A percentile compares a stretch with the other conserved stretches of the same genome.
phyloP scores from a whole-genome alignment of 1,139 yeast species.

The Scheffersomyces cryptocercus region DNA sequence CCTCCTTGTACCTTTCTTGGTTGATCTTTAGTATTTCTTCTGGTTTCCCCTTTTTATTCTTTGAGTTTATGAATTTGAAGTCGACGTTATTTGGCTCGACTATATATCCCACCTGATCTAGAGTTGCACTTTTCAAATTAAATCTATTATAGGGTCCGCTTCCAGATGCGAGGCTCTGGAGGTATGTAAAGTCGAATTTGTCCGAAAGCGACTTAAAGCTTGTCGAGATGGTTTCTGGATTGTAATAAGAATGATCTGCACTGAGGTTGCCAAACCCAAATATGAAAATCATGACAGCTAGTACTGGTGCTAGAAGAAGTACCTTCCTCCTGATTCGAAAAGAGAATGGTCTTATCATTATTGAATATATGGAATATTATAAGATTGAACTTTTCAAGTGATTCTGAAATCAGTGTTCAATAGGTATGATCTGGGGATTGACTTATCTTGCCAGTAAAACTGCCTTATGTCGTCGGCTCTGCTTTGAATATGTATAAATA shows the following conservation, averaged over 20 bases:
- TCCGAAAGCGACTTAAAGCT: constrained; percentile 10
- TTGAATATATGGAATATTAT: background rate
- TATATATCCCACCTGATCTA: constrained; percentile 9
- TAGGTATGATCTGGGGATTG: too few relatives aligned
- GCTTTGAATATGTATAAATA: too few relatives aligned
- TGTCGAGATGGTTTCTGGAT: constrained; percentile 1
- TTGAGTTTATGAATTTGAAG: constrained; percentile 34
- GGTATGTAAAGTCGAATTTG: constrained; percentile 13
- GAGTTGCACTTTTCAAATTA: constrained; percentile 1
- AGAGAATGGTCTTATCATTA: constrained; percentile 19
- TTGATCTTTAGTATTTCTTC: constrained; percentile 36
- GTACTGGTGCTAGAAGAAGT: constrained; percentile 6
- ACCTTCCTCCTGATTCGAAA: constrained; percentile 12
- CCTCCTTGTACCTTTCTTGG: constrained; percentile 28
- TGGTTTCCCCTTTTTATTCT: constrained; percentile 25
- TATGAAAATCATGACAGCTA: constrained; percentile 11
- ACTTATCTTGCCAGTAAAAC: background rate
- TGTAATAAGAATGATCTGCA: constrained; percentile 1
- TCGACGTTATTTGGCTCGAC: constrained; percentile 28
- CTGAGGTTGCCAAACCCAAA: constrained; percentile 4
- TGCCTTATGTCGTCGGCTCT: background rate
- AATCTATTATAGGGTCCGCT: constrained; percentile 1
- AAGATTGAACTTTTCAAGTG: too few relatives aligned
- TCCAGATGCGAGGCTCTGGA: constrained; percentile 1
- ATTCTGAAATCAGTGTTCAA: too few relatives aligned